Conservation (phyloP, 2,329 filamentous ascomycete genomes). For the Truncatella angustata region DNA sequence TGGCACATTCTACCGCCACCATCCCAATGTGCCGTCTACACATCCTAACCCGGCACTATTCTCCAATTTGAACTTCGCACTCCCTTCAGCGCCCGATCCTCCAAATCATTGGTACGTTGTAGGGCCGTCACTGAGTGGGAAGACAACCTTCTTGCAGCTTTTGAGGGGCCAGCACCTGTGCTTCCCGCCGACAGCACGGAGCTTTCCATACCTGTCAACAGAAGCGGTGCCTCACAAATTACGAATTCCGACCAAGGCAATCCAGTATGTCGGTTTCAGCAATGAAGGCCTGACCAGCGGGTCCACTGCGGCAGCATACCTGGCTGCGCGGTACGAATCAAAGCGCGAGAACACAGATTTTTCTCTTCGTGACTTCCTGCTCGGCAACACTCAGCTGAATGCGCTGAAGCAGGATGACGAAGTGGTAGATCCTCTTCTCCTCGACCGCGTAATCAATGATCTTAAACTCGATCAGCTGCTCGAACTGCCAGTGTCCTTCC, state of each 20-base stretch:
- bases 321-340: constrained; percentile 89
- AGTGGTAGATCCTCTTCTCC: constrained; percentile 43
- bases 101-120: constrained; percentile 79
- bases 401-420: constrained; percentile 56
- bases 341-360: constrained; percentile 84
- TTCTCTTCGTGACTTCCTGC: constrained; percentile 75
- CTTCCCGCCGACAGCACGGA: constrained; percentile 71
- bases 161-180: constrained; percentile 74
- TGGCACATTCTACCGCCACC: constrained; percentile 79
- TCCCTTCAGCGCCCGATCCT: constrained; percentile 55
- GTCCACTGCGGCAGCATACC: constrained; percentile 71
- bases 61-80: constrained; percentile 63
- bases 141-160: constrained; percentile 79
- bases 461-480: constrained; percentile 68
- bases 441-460: constrained; percentile 66
- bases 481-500: constrained; percentile 78
- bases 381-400: constrained; percentile 81
- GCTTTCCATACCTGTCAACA: constrained; percentile 74
- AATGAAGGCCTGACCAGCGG: constrained; percentile 60
- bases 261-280: constrained; percentile 90
- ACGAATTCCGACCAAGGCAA: constrained; percentile 62
- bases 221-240: constrained; percentile 55
- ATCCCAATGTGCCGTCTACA: constrained; percentile 54
- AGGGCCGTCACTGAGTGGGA: constrained; percentile 73
- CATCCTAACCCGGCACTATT: constrained; percentile 72